Percentiles rank a stretch among this genome's conserved stretches.
These are phyloP conservation scores for Nothophytophthora sp. DNA, from an alignment of 352 stramenopile genomes.

Conservation along the genomic window DNA sequence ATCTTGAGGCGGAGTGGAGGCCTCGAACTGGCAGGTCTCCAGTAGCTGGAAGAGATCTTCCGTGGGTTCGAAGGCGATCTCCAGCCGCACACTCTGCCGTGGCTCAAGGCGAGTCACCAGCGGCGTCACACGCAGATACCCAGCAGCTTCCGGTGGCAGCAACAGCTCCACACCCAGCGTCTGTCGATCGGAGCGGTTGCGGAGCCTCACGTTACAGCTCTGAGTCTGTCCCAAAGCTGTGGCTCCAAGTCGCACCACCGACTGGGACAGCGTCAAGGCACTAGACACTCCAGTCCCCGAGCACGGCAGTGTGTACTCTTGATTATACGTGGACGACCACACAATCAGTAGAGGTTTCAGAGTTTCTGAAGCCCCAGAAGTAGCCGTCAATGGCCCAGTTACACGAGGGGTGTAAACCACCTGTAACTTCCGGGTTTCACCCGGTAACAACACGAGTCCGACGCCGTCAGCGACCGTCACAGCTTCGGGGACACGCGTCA, in stretches of 20 bases:
- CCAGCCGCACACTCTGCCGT: conserved; percentile 53
- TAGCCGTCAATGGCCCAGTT: no score
- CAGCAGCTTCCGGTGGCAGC: conserved; percentile 22
- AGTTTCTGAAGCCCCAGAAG: conserved; percentile 1
- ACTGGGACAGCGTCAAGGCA: conserved; percentile 36
- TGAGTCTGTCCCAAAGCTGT: conserved; percentile 39
- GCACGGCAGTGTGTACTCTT: conserved; percentile 32
- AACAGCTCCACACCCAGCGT: conserved; percentile 27
- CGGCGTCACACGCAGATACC: conserved; percentile 61
- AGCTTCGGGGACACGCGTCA: conserved; percentile 27
- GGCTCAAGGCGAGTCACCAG: conserved; percentile 55
- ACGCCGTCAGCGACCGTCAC: conserved; percentile 30
- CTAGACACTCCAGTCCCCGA: conserved; percentile 26
- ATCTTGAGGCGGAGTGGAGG: conserved; percentile 1
- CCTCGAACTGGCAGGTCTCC: conserved; percentile 15
- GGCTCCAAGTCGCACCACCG: conserved; percentile 34
- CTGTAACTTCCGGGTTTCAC: conserved; percentile 22
- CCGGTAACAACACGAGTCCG: conserved; percentile 30
- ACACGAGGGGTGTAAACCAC: conserved; percentile 37
- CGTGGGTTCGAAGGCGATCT: conserved; percentile 79
- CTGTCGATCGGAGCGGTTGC: conserved; percentile 32
- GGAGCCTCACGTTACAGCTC: conserved; percentile 29
- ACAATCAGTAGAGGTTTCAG: conserved; percentile 22
- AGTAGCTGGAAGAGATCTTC: conserved; percentile 41
- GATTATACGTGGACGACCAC: conserved; percentile 42